A percentile compares a stretch with the other conserved stretches of the same genome.
Evolutionary conservation across 2,329 filamentous ascomycete species (phyloP).

Genomic region (Cladophialophora exuberans): DNA sequence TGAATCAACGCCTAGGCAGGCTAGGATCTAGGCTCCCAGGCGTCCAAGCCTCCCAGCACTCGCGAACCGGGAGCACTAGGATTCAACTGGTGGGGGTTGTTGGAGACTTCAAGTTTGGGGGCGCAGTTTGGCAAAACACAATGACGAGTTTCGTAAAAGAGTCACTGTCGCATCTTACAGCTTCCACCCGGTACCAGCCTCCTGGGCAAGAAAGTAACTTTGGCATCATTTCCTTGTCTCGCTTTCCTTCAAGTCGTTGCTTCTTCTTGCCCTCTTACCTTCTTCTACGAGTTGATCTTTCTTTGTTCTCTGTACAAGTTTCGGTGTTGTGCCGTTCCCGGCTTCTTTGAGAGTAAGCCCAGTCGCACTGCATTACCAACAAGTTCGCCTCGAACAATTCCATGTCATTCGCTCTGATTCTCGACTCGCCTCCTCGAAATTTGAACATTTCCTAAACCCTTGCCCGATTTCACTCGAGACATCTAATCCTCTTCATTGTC

Average conservation of each 20-base stretch:
- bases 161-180: background rate
- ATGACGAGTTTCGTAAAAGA: background rate
- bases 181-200: background rate
- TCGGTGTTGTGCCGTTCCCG: background rate
- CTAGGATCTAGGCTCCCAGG: no score
- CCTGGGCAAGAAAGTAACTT: background rate
- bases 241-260: background rate
- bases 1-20: no score
- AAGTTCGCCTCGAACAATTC: background rate
- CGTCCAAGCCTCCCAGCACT: no score
- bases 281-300: background rate
- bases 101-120: no score
- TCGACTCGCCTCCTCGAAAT: background rate
- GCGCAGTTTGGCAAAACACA: no score
- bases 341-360: constrained; percentile 10
- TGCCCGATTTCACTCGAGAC: background rate
- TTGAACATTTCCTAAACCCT: background rate
- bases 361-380: no score
- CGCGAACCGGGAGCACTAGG: no score
- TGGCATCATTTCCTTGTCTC: background rate
- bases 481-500: no score
- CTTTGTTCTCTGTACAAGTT: constrained; percentile 12
- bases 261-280: background rate
- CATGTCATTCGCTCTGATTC: constrained; percentile 2
- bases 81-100: no score